These are phyloP conservation scores for Aspergillus viridinutans DNA, from an alignment of 2,329 filamentous ascomycete species.

Conservation along the genomic window DNA sequence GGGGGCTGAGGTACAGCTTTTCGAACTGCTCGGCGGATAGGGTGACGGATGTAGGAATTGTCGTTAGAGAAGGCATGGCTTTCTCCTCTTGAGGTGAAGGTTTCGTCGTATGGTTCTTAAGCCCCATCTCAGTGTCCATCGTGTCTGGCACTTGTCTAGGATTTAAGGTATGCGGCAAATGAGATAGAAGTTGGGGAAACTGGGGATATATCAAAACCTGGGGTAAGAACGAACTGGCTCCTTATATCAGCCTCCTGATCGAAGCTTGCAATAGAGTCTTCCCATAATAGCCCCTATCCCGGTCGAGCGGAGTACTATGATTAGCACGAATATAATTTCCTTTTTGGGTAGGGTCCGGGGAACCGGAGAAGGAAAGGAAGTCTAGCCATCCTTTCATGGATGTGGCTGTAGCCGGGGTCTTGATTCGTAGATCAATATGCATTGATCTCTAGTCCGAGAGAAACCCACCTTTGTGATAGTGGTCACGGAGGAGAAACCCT, in stretches of 20 bases:
- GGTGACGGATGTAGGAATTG: conserved; percentile 19
- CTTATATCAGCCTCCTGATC: background rate
- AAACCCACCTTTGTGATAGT: too few species aligned
- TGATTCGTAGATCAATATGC: background rate
- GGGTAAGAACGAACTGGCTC: background rate
- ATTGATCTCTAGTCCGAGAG: background rate
- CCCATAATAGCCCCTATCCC: background rate
- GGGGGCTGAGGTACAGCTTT: conserved; percentile 32
- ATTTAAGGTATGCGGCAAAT: background rate
- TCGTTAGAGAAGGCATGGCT: background rate
- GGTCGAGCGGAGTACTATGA: background rate
- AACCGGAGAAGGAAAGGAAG: background rate
- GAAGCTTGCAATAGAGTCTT: too few species aligned
- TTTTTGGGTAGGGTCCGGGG: background rate
- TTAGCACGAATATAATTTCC: background rate
- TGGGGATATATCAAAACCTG: background rate
- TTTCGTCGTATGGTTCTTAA: background rate
- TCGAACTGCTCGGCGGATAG: conserved; percentile 33
- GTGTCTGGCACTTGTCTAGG: background rate
- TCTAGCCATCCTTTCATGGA: background rate
- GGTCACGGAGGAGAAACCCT: too few species aligned
- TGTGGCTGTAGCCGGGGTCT: background rate
- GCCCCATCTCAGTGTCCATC: background rate
- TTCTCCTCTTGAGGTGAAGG: background rate
- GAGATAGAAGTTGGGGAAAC: background rate